A percentile compares a stretch with the other conserved stretches of the same genome.
These are phyloP conservation scores for Globisporangium mamillatum DNA, from an alignment of 352 stramenopile species.

Conservation along the genomic window DNA sequence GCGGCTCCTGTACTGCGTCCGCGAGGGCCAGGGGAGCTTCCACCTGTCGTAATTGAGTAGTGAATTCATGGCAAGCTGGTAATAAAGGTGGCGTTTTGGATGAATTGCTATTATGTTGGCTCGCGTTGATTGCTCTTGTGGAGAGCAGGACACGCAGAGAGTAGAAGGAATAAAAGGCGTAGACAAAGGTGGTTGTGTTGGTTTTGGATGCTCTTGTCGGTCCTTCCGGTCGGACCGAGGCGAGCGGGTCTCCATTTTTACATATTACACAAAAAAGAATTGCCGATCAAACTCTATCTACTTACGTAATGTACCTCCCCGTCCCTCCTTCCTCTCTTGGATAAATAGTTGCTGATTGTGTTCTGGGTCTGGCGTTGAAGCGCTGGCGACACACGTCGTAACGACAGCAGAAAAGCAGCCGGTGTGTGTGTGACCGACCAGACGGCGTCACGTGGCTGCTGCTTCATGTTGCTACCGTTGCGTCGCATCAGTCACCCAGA, in stretches of 20 bases:
- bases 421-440: neutral
- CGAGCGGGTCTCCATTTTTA: conserved; percentile 8
- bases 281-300: conserved; percentile 14
- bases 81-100: neutral
- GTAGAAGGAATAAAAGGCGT: neutral
- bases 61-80: neutral
- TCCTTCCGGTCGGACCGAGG: conserved; percentile 16
- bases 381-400: neutral
- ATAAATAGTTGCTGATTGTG: conserved; percentile 9
- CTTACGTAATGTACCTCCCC: conserved; percentile 1
- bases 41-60: conserved; percentile 52
- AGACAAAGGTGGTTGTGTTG: neutral
- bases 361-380: neutral
- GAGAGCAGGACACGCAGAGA: neutral
- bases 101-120: neutral
- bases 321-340: neutral
- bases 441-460: neutral
- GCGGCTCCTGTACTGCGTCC: conserved; percentile 81
- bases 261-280: neutral
- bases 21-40: conserved; percentile 83
- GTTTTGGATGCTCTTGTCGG: neutral
- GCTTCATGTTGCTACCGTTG: neutral
- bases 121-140: neutral
- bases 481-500: neutral
- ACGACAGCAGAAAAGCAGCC: conserved; percentile 2